Percentiles rank a stretch among this genome's conserved stretches.
Evolutionary conservation across 2,329 filamentous ascomycete species (phyloP).

Genomic region (Dactylonectria estremocensis): DNA sequence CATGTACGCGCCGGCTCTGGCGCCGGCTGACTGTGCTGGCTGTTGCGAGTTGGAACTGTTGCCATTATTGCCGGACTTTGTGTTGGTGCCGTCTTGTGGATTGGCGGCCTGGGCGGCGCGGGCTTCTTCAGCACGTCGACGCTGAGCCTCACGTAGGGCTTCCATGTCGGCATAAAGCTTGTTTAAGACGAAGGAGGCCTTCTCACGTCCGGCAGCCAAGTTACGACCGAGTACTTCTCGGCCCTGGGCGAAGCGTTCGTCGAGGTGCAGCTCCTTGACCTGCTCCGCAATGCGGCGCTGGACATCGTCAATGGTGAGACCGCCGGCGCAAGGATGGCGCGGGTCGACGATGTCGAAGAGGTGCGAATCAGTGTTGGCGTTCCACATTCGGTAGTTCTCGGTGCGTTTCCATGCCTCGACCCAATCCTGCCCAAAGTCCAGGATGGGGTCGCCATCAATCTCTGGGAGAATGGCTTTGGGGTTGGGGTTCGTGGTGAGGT

Average conservation of each 20-base stretch:
- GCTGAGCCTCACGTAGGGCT: conserved; percentile 63
- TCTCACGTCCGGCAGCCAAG: conserved; percentile 88
- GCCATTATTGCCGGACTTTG: conserved; percentile 34
- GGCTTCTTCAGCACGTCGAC: conserved; percentile 59
- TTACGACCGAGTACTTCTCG: conserved; percentile 91
- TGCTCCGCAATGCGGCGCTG: conserved; percentile 92
- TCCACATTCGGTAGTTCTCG: conserved; percentile 93
- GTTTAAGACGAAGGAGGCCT: conserved; percentile 89
- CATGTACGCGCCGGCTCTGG: conserved; percentile 75
- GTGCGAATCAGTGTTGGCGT: conserved; percentile 84
- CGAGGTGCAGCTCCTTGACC: conserved; percentile 92
- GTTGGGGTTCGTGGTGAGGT: conserved; percentile 78
- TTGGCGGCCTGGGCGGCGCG: conserved; percentile 40
- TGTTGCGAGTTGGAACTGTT: conserved; percentile 61
- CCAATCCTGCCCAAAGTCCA: conserved; percentile 88
- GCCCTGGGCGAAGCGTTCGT: conserved; percentile 88
- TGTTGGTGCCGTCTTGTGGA: conserved; percentile 30
- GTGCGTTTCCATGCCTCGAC: conserved; percentile 90
- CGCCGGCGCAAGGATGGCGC: conserved; percentile 92
- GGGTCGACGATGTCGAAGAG: conserved; percentile 96
- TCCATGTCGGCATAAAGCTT: conserved; percentile 94
- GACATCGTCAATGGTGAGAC: conserved; percentile 93
- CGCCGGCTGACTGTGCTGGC: conserved; percentile 64
- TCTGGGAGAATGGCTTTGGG: conserved; percentile 74
- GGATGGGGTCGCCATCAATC: conserved; percentile 86